Percentiles rank a stretch among this genome's conserved stretches.
These are phyloP conservation scores for Trypanosoma cruzi DNA, from an alignment of 208 protist species.

Conservation along the genomic window DNA sequence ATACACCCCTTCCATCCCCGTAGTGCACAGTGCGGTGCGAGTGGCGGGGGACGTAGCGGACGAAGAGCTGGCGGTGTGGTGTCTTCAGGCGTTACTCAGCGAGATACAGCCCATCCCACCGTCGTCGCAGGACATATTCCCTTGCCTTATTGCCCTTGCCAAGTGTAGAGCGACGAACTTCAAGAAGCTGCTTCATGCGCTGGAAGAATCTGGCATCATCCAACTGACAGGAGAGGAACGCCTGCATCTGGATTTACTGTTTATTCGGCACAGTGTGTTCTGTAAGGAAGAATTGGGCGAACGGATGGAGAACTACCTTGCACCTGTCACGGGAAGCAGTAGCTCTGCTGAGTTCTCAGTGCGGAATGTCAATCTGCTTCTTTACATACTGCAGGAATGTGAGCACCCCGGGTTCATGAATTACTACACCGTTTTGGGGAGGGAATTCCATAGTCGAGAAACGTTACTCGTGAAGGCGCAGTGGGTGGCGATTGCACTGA, in stretches of 20 bases:
- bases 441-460: constrained; percentile 6
- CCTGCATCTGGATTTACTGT: constrained; percentile 64
- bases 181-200: constrained; percentile 53
- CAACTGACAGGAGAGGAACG: constrained; percentile 50
- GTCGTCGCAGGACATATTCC: constrained; percentile 53
- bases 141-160: constrained; percentile 60
- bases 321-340: constrained; percentile 1
- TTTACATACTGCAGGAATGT: constrained; percentile 74
- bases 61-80: constrained; percentile 38
- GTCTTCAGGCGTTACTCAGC: constrained; percentile 33
- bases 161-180: constrained; percentile 61
- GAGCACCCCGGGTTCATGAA: constrained; percentile 64
- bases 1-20: constrained; percentile 34
- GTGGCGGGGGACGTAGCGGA: constrained; percentile 29
- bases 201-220: constrained; percentile 57
- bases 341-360: constrained; percentile 36
- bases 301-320: constrained; percentile 29
- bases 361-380: constrained; percentile 54
- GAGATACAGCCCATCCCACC: constrained; percentile 36
- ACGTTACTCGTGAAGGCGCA: constrained; percentile 1
- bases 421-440: constrained; percentile 58
- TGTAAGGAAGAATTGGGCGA: constrained; percentile 46
- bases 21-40: constrained; percentile 22
- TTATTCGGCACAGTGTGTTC: constrained; percentile 52
- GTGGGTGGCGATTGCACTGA: constrained; percentile 29